Evolutionary conservation across 192 early-diverging fungal species (phyloP), one percentile per base, ranked within the genome.

Genomic region (Entomortierella chlamydospora): DNA sequence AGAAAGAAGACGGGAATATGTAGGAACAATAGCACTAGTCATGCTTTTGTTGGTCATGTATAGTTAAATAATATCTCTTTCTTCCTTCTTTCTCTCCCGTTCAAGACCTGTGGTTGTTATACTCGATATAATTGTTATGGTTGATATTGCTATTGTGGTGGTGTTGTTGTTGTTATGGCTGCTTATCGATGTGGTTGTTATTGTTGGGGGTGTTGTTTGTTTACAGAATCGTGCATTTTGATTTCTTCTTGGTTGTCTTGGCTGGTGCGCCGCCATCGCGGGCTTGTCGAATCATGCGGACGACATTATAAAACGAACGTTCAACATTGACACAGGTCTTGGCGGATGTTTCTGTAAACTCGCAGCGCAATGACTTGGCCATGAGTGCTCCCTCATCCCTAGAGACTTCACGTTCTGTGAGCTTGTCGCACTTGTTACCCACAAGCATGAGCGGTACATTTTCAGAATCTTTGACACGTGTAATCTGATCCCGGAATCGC

Each of bases 271-370:
- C 74, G 25, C 74, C 82, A 66, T 91, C 90, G 33, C 88, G 83
- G 62, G 83, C 82, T 64, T 81, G 81, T 54, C 94, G 87, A 68
- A 96, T 93, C 90, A 93, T 90, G 25, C 93, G 86, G 25, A 95
- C 94, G 4, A 94, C 92, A 53, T 85, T 90, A 69, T 93, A 94
- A 68, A 95, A 96, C 4, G 93, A 91, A 82, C 90, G 87, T 70
- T 98, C 96, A 11, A 98, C 95, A 52, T 97, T 98, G 66, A 95
- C 86, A 67, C 92, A 91, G 15, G 93, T 96, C 83, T 96, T 96
- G 54, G 96, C 95, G 18, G 88, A 91, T 12, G 94, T 92, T 86
- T 98, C 96, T 43, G 96, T 89, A 77, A 96, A 98, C 54, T 93
- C 94, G 70, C 92, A 95, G 18, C 85, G 71, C 50, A 97, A 74